These are phyloP conservation scores for Phaeotremella skinneri DNA, from an alignment of 768 basidiomycete genomes.

Conservation along the genomic window DNA sequence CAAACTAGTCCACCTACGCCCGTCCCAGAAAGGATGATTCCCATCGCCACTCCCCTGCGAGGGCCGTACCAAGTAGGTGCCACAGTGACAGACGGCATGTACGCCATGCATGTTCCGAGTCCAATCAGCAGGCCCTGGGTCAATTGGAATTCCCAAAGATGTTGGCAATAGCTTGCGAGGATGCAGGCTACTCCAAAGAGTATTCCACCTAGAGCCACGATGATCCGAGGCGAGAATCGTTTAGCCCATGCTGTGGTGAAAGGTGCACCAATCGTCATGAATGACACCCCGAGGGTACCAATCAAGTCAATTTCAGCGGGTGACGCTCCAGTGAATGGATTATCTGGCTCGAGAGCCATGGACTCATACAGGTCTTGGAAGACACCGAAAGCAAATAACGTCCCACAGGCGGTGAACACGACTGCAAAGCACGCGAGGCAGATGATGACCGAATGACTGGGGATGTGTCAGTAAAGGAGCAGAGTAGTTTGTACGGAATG, in stretches of 20 bases:
- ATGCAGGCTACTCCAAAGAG: conserved; percentile 4
- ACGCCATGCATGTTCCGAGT: conserved; percentile 28
- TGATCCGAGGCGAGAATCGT: conserved; percentile 8
- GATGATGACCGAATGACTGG: conserved; percentile 10
- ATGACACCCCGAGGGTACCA: conserved; percentile 6
- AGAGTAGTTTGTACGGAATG: no score
- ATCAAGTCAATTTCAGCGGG: conserved; percentile 15
- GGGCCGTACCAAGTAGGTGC: conserved; percentile 33
- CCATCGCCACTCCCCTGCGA: conserved; percentile 33
- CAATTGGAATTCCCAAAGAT: conserved; percentile 17
- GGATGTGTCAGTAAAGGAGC: not conserved
- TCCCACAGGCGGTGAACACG: conserved; percentile 14
- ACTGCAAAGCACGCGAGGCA: conserved; percentile 10
- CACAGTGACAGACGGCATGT: conserved; percentile 30
- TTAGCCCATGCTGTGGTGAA: conserved; percentile 13
- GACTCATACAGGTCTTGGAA: conserved; percentile 19
- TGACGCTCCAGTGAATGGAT: conserved; percentile 10
- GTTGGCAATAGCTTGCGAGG: not conserved
- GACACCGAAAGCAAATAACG: conserved; percentile 16
- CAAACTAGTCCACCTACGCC: conserved; percentile 39
- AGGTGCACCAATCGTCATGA: conserved; percentile 15
- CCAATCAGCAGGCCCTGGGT: conserved; percentile 19
- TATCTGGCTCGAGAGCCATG: conserved; percentile 5
- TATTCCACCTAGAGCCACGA: conserved; percentile 1
- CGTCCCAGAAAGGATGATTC: conserved; percentile 41